Percentiles rank a stretch among this genome's conserved stretches.
These are phyloP conservation scores for Cercospora brassicicola DNA, from an alignment of 2,329 filamentous ascomycete genomes.

Conservation along the genomic window DNA sequence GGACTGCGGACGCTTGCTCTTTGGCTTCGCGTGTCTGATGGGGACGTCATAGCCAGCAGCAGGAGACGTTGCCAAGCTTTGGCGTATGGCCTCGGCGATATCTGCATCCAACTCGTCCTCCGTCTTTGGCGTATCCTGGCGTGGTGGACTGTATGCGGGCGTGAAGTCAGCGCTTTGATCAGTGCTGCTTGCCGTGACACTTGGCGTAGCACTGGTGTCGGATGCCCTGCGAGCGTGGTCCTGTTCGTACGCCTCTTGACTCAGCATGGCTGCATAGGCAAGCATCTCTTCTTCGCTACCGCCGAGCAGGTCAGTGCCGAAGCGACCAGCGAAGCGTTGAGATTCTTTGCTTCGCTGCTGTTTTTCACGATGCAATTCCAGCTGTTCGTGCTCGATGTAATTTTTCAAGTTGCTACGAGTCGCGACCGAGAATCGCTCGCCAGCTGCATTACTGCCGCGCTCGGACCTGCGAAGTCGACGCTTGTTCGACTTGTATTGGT, in stretches of 20 bases:
- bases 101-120: constrained; percentile 58
- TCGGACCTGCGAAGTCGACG: constrained; percentile 72
- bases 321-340: constrained; percentile 71
- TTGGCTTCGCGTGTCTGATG: constrained; percentile 47
- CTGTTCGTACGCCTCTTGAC: constrained; percentile 57
- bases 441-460: constrained; percentile 60
- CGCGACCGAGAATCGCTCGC: constrained; percentile 60
- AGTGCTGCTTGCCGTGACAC: constrained; percentile 43
- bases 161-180: constrained; percentile 38
- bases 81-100: constrained; percentile 63
- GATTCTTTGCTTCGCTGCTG: constrained; percentile 66
- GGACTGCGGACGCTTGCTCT: constrained; percentile 35
- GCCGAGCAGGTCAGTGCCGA: constrained; percentile 73
- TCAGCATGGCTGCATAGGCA: constrained; percentile 63
- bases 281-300: constrained; percentile 62
- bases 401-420: constrained; percentile 70
- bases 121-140: constrained; percentile 36
- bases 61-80: constrained; percentile 44
- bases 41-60: constrained; percentile 45
- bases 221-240: constrained; percentile 52
- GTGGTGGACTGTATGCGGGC: constrained; percentile 28
- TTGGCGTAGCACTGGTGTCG: constrained; percentile 43
- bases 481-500: constrained; percentile 73
- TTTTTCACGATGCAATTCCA: constrained; percentile 74
- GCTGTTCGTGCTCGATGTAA: constrained; percentile 83